Evolutionary conservation across 768 basidiomycete species (phyloP).

Genomic region (Strobilomyces echinocephalus): DNA sequence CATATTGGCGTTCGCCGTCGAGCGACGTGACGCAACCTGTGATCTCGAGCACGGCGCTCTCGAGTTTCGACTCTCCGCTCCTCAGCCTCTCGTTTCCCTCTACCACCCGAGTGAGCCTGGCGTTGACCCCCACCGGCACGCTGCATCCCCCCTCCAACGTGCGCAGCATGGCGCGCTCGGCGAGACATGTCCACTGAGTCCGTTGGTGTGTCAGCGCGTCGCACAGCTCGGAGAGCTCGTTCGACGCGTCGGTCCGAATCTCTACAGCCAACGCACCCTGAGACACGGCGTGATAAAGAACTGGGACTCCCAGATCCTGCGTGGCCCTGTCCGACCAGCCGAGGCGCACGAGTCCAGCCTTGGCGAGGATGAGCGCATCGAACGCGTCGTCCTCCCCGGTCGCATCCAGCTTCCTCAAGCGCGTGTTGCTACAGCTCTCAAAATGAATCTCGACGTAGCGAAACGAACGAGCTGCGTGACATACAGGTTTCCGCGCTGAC

Average conservation of each 20-base stretch:
- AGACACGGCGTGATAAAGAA: constrained; percentile 83
- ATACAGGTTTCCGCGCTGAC: constrained; percentile 82
- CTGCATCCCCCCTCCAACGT: constrained; percentile 95
- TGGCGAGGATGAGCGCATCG: constrained; percentile 87
- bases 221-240: constrained; percentile 58
- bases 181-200: constrained; percentile 72
- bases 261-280: constrained; percentile 92
- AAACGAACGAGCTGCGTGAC: constrained; percentile 26
- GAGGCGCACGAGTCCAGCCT: constrained; percentile 83
- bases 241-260: constrained; percentile 62
- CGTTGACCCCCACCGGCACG: constrained; percentile 86
- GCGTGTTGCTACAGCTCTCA: constrained; percentile 63
- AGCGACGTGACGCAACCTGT: constrained; percentile 84
- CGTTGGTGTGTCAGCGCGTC: constrained; percentile 65
- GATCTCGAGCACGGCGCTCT: constrained; percentile 49
- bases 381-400: constrained; percentile 60
- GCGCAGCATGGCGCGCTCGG: constrained; percentile 85
- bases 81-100: constrained; percentile 29
- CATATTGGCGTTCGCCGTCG: constrained; percentile 67
- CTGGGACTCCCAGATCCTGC: constrained; percentile 65
- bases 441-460: constrained; percentile 1
- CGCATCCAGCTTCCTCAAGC: constrained; percentile 86
- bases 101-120: constrained; percentile 36
- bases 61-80: constrained; percentile 29
- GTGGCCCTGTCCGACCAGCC: constrained; percentile 74